A percentile compares a stretch with the other conserved stretches of the same genome.
Evolutionary conservation across 495 filamentous ascomycete species (phyloP).

Genomic region (Haplographium delicatum): DNA sequence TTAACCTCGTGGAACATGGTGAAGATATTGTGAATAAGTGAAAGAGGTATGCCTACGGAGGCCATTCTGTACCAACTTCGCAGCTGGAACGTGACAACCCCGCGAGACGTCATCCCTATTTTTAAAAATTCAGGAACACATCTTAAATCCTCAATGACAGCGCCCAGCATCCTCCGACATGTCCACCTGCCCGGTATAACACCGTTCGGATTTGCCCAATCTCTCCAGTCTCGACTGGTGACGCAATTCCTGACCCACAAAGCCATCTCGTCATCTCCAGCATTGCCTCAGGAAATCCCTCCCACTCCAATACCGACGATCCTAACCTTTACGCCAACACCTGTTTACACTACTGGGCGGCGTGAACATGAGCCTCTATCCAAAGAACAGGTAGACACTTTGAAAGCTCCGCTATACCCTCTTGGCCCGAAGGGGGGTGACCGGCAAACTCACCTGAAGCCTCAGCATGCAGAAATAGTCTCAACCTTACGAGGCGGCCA

Average conservation of each 20-base stretch:
- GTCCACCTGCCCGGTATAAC: constrained; percentile 60
- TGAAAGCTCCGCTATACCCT: constrained; percentile 12
- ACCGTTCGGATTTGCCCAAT: constrained; percentile 33
- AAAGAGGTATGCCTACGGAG: too few relatives aligned
- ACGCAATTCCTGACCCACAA: constrained; percentile 42
- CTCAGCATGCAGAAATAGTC: constrained; percentile 51
- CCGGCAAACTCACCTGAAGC: constrained; percentile 34
- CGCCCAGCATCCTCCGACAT: constrained; percentile 52
- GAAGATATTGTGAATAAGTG: too few relatives aligned
- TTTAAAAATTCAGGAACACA: too few relatives aligned
- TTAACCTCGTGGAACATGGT: too few relatives aligned
- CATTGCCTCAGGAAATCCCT: constrained; percentile 28
- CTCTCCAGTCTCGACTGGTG: constrained; percentile 39
- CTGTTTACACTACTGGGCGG: constrained; percentile 86
- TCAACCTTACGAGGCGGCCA: constrained; percentile 79
- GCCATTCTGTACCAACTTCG: too few relatives aligned
- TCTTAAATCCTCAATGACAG: constrained; percentile 4
- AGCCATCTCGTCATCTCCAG: constrained; percentile 16
- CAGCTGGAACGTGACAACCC: too few relatives aligned
- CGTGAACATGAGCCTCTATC: constrained; percentile 64
- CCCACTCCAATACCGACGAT: constrained; percentile 56
- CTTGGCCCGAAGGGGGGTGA: constrained; percentile 10
- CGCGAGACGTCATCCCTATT: too few relatives aligned
- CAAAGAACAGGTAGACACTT: constrained; percentile 29
- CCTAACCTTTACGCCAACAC: constrained; percentile 76